A percentile compares a stretch with the other conserved stretches of the same genome.
Conservation (phyloP, 83 land plant species). For the Picea abies region DNA sequence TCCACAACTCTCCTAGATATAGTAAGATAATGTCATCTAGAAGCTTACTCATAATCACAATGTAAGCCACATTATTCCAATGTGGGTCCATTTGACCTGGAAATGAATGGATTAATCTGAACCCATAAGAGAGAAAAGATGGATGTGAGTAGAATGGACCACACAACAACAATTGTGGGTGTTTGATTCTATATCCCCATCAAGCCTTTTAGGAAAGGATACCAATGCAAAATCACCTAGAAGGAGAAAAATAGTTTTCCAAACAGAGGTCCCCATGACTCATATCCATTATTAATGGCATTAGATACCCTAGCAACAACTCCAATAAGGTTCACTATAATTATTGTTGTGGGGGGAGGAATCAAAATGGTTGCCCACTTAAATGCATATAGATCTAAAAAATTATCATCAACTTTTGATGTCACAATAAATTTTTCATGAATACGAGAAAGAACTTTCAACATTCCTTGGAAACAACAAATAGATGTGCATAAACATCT, state of each 20-base stretch:
- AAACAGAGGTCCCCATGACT: background rate
- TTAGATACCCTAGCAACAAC: slow-evolving; percentile 40
- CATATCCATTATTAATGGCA: slow-evolving; percentile 56
- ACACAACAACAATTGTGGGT: slow-evolving; percentile 49
- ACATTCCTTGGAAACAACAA: slow-evolving; percentile 60
- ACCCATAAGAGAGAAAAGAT: slow-evolving; percentile 55
- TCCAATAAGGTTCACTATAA: slow-evolving; percentile 50
- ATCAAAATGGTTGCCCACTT: slow-evolving; percentile 52
- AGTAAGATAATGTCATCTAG: background rate
- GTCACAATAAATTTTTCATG: slow-evolving; percentile 56
- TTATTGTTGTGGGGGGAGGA: slow-evolving; percentile 41
- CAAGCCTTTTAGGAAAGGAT: slow-evolving; percentile 56
- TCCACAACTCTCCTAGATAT: background rate
- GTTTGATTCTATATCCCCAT: slow-evolving; percentile 43
- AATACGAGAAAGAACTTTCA: slow-evolving; percentile 57
- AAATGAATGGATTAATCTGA: slow-evolving; percentile 43
- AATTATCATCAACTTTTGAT: slow-evolving; percentile 54
- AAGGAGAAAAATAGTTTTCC: slow-evolving; percentile 51
- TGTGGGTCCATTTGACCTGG: slow-evolving; percentile 36
- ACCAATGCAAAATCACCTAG: slow-evolving; percentile 52
- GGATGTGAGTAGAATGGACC: slow-evolving; percentile 57
- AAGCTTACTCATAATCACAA: slow-evolving; percentile 30
- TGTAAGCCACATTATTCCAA: slow-evolving; percentile 49
- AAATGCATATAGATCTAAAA: slow-evolving; percentile 48
- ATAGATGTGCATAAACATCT: slow-evolving; percentile 49